A percentile compares a stretch with the other conserved stretches of the same genome.
Evolutionary conservation across 352 stramenopile genomes (phyloP).

Genomic region (Pythium brassicae): DNA sequence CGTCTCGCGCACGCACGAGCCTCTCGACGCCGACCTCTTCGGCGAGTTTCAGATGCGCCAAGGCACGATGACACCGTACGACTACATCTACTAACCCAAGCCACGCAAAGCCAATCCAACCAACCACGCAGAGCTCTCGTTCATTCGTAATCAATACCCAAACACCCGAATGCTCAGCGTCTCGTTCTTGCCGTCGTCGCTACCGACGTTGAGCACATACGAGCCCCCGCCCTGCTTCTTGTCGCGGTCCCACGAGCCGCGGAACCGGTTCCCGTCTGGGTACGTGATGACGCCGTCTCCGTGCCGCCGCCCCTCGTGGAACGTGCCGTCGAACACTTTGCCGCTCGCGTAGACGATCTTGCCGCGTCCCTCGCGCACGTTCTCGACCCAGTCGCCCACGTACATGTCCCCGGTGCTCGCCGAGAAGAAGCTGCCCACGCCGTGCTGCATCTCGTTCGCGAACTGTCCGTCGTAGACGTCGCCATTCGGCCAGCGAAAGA

Average conservation of each 20-base stretch:
- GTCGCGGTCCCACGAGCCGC: conserved; percentile 85
- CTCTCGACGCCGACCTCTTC: conserved; percentile 54
- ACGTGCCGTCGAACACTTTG: conserved; percentile 84
- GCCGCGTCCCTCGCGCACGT: conserved; percentile 75
- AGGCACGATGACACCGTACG: conserved; percentile 62
- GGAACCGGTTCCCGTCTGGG: conserved; percentile 72
- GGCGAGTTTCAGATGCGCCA: conserved; percentile 53
- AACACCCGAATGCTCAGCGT: conserved; percentile 35
- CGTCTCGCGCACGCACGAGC: conserved; percentile 39
- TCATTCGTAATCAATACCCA: conserved; percentile 22
- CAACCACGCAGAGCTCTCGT: not conserved
- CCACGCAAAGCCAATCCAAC: not conserved
- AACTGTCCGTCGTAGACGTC: conserved; percentile 85
- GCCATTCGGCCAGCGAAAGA: conserved; percentile 82
- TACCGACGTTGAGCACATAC: conserved; percentile 43
- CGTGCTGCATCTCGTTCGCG: conserved; percentile 74
- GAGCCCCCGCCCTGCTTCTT: conserved; percentile 81
- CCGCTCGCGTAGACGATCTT: conserved; percentile 73
- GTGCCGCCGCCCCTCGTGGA: conserved; percentile 69
- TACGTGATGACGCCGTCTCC: conserved; percentile 81
- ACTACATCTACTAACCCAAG: conserved; percentile 49
- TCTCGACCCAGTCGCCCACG: conserved; percentile 77
- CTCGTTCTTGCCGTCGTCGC: conserved; percentile 1
- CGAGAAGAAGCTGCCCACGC: conserved; percentile 63
- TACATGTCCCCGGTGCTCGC: conserved; percentile 47